Evolutionary conservation across 805 yeast genomes (phyloP).

Genomic region (Metschnikowia henanensis): DNA sequence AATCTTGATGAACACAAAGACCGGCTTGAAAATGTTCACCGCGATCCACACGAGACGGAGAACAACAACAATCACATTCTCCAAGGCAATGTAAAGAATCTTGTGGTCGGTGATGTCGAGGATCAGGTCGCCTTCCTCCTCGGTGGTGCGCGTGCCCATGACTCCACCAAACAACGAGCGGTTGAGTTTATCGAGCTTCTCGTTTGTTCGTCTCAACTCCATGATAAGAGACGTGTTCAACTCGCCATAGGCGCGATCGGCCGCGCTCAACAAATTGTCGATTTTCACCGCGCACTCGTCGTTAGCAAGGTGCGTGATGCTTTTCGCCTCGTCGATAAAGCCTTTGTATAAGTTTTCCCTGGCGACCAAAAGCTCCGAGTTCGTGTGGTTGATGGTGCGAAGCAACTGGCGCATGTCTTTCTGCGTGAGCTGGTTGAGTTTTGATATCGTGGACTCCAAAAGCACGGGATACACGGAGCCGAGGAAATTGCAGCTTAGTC

Average conservation of each 20-base stretch:
- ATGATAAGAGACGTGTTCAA: slow-evolving; percentile 69
- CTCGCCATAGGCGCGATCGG: slow-evolving; percentile 72
- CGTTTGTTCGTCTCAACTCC: slow-evolving; percentile 55
- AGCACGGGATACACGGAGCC: slow-evolving; percentile 12
- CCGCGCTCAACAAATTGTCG: slow-evolving; percentile 59
- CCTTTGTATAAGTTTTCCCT: slow-evolving; percentile 34
- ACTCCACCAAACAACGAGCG: slow-evolving; percentile 30
- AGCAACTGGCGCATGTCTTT: slow-evolving; percentile 7
- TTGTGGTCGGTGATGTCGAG: slow-evolving; percentile 35
- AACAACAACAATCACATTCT: slow-evolving; percentile 50
- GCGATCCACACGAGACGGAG: slow-evolving; percentile 59
- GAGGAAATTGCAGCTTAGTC: slow-evolving; percentile 10
- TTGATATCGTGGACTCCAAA: slow-evolving; percentile 2
- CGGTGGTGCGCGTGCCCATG: slow-evolving; percentile 13
- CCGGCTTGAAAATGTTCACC: slow-evolving; percentile 46
- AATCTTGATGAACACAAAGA: slow-evolving; percentile 24
- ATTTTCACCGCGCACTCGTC: slow-evolving; percentile 51
- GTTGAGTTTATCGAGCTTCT: slow-evolving; percentile 45
- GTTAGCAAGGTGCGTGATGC: slow-evolving; percentile 36
- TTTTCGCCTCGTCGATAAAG: slow-evolving; percentile 34
- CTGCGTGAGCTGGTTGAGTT: slow-evolving; percentile 6
- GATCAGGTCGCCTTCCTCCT: slow-evolving; percentile 22
- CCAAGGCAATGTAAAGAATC: slow-evolving; percentile 46
- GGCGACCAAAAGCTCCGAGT: slow-evolving; percentile 34
- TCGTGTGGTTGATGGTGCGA: slow-evolving; percentile 23